These are phyloP conservation scores for Didymellaceae sp. DNA, from an alignment of 2,329 filamentous ascomycete genomes.

Conservation along the genomic window DNA sequence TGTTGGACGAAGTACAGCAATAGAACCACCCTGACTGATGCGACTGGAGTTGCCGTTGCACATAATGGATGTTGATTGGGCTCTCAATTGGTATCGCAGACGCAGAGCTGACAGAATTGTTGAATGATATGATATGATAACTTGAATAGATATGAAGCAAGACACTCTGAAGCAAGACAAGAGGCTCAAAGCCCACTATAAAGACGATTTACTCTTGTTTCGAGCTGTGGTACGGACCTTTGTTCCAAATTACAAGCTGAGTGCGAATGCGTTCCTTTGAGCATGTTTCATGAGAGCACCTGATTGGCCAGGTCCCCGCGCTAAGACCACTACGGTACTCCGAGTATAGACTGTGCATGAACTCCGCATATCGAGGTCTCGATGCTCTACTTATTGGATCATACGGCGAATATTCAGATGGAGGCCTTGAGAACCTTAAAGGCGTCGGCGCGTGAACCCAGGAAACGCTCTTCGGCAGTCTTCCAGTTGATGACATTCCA, in stretches of 20 bases:
- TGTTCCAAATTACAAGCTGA: conserved; percentile 15
- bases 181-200: too few relatives aligned
- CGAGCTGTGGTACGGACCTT: not conserved
- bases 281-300: conserved; percentile 46
- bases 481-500: conserved; percentile 84
- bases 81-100: too few relatives aligned
- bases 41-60: conserved; percentile 33
- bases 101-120: too few relatives aligned
- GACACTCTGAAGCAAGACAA: too few relatives aligned
- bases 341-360: not conserved
- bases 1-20: conserved; percentile 41
- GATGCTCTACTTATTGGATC: not conserved
- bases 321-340: conserved; percentile 33
- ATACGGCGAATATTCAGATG: conserved; percentile 34
- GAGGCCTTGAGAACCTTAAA: conserved; percentile 49
- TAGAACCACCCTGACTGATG: conserved; percentile 44
- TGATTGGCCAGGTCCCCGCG: conserved; percentile 26
- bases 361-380: not conserved
- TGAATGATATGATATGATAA: too few relatives aligned
- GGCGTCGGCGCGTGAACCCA: conserved; percentile 51
- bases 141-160: too few relatives aligned
- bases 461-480: conserved; percentile 68
- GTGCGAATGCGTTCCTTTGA: conserved; percentile 44
- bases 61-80: not conserved
- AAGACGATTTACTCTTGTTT: too few relatives aligned